Evolutionary conservation across 2,329 filamentous ascomycete species (phyloP).

Genomic region (Metarhizium brunneum): DNA sequence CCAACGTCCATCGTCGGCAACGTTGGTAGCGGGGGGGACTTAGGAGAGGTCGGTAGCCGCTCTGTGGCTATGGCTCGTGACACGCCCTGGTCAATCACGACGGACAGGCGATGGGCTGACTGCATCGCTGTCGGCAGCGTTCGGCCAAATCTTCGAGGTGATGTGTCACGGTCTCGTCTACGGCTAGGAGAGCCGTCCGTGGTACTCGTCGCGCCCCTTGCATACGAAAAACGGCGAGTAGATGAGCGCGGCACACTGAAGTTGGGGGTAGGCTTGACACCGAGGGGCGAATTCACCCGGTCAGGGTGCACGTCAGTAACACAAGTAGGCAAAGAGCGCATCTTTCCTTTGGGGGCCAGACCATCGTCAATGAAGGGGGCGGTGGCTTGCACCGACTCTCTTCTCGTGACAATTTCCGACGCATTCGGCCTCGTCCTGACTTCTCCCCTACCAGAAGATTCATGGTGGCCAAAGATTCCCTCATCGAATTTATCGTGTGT

Average conservation of each 20-base stretch:
- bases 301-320: conserved; percentile 3
- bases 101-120: conserved; percentile 42
- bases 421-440: conserved; percentile 41
- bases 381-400: conserved; percentile 41
- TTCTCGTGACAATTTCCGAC: conserved; percentile 38
- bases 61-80: conserved; percentile 1
- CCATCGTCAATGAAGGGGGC: conserved; percentile 31
- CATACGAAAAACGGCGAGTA: conserved; percentile 35
- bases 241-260: conserved; percentile 43
- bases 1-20: background rate
- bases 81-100: conserved; percentile 37
- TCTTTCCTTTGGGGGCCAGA: background rate
- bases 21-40: background rate
- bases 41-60: background rate
- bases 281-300: conserved; percentile 5
- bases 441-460: conserved; percentile 20
- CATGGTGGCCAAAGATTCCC: conserved; percentile 23
- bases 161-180: background rate
- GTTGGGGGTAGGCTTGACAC: conserved; percentile 31
- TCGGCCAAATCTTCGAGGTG: conserved; percentile 12
- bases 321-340: conserved; percentile 8
- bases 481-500: conserved; percentile 30
- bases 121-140: conserved; percentile 37
- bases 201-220: conserved; percentile 18
- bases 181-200: conserved; percentile 6